A percentile compares a stretch with the other conserved stretches of the same genome.
These are phyloP conservation scores for Boechera retrofracta DNA, from an alignment of 345 rosid species.

Conservation along the genomic window DNA sequence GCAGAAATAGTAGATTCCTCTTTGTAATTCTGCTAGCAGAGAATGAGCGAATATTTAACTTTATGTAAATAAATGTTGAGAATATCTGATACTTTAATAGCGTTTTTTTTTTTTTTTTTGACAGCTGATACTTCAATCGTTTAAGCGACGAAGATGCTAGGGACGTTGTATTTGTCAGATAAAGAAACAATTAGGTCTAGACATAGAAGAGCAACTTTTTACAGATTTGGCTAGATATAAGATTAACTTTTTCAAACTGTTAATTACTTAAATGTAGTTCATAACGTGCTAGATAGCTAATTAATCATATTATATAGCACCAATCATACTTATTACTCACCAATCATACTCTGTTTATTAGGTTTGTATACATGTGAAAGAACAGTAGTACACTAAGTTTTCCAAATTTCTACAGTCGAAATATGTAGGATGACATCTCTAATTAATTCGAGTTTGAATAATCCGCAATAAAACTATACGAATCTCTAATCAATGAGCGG, in stretches of 20 bases:
- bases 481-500: conserved; percentile 14
- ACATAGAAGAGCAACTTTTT: not conserved
- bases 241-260: not conserved
- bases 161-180: not conserved
- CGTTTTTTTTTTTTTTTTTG: too few species aligned
- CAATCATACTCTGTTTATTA: conserved; percentile 4
- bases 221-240: not conserved
- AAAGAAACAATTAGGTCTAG: not conserved
- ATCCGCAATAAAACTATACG: conserved; percentile 2
- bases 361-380: not conserved
- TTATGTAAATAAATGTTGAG: too few species aligned
- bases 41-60: too few species aligned
- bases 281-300: not conserved
- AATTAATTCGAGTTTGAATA: conserved; percentile 24
- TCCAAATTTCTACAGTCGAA: conserved; percentile 7
- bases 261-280: not conserved
- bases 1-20: too few species aligned
- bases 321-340: not conserved
- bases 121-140: too few species aligned
- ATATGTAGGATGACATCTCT: conserved; percentile 21
- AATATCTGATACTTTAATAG: too few species aligned
- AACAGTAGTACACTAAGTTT: not conserved
- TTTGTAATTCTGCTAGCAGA: too few species aligned
- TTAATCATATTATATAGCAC: not conserved
- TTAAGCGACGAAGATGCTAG: too few species aligned